Base-by-base conservation (phyloP, 148 eudicot genomes). In the Nepenthes mirabilis region DNA sequence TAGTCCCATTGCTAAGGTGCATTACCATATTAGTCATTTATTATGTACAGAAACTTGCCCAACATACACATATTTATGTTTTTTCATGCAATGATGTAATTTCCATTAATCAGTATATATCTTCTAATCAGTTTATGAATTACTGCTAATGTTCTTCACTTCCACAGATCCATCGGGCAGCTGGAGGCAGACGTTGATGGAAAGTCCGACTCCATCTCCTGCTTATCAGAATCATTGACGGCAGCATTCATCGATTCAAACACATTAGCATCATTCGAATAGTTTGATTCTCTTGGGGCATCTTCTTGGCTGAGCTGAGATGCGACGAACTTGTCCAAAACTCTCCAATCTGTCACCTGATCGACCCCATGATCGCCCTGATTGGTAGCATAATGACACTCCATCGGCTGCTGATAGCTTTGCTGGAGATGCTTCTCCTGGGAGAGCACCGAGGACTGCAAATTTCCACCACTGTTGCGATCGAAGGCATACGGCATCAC, bases 321-420 rank as follows among this genome's bases (percentile, higher is more conserved):
- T 11, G 96, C 96, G 52, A 88, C 96, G 68, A 88, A 85, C 65
- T 82, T 88, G 11, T 88, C 96, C 11, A 88, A 83, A 7, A 79
- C 77, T 62, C 90, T 77, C 96, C 96, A 88, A 72, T 88, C 96
- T 2, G 88, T 85, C 48, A 76, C 76, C 61, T 84, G 88, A 78
- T 83, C 81, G 1, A 43, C 55, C 23, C 37, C 68, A 43, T 68
- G 80, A 33, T 80, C 71, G 11, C 56, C 53, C 1, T 55, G 60
- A 61, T 54, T 58, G 32, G 36, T 52, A 2, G 61, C 65, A 61
- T 70, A 75, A 33, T 67, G 43, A 1, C 70, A 67, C 56, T 72
- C 61, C 23, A 64, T 59, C 11, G 47, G 70, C 35, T 71, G 74
- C 59, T 64, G 70, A 53, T 58, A 48, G 59, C 54, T 35, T 45